phyloP scores from a whole-genome alignment of 371 early-diverging fungal species.

The Edhazardia aedis region DNA sequence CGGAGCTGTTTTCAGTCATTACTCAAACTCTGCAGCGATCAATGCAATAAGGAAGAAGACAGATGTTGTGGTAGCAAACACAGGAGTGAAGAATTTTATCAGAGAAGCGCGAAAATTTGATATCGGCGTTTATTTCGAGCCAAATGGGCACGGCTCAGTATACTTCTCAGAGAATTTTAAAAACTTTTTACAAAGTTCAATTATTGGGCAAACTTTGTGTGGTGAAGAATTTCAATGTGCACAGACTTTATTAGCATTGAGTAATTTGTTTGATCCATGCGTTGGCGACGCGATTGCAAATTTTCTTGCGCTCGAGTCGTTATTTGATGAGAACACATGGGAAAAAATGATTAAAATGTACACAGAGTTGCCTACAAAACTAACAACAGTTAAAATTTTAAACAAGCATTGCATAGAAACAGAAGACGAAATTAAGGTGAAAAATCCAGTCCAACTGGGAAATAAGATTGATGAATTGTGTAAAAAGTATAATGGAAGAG shows the following conservation, averaged over 20 bases:
- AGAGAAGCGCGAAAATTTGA: constrained; percentile 81
- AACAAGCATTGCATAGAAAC: constrained; percentile 21
- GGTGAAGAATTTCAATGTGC: too few species aligned
- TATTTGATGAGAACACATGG: too few species aligned
- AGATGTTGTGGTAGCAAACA: constrained; percentile 50
- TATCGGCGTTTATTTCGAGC: constrained; percentile 96
- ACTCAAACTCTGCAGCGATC: constrained; percentile 36
- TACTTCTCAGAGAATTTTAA: neutral
- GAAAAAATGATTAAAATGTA: constrained; percentile 2
- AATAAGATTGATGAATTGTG: constrained; percentile 17
- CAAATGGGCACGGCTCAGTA: constrained; percentile 77
- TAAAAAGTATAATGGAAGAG: constrained; percentile 14
- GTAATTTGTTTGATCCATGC: neutral
- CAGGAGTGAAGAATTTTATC: constrained; percentile 96
- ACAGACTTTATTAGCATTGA: too few species aligned
- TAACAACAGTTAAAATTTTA: constrained; percentile 23
- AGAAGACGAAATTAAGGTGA: constrained; percentile 18
- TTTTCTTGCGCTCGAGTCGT: too few species aligned
- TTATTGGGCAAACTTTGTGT: too few species aligned
- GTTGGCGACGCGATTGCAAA: neutral
- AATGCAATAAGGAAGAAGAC: constrained; percentile 14
- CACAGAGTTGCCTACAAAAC: constrained; percentile 7
- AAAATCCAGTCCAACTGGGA: constrained; percentile 12
- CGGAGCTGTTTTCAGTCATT: constrained; percentile 32
- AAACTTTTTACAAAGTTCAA: too few species aligned